Conservation (phyloP, 768 basidiomycete species). For the Tylopilus felleus region DNA sequence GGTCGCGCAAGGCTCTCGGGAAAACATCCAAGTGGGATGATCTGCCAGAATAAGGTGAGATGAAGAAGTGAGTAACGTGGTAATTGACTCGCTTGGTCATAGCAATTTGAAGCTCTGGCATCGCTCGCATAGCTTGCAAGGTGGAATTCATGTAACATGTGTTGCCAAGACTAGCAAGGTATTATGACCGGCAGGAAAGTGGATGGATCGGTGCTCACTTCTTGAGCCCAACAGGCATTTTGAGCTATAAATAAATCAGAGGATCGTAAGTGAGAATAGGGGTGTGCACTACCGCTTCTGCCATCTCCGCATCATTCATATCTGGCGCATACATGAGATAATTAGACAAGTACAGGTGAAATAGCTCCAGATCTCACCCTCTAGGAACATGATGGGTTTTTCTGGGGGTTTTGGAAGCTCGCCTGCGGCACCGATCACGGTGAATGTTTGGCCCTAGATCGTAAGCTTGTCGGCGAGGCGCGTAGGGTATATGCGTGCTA, state of each 20-base stretch:
- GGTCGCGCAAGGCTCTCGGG: constrained; percentile 54
- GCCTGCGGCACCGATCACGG: constrained; percentile 91
- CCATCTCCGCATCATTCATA: constrained; percentile 80
- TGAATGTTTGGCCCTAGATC: constrained; percentile 78
- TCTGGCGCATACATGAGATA: constrained; percentile 43
- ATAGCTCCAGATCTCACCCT: constrained; percentile 48
- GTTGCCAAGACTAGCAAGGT: constrained; percentile 64
- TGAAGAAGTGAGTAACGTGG: background rate
- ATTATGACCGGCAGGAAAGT: background rate
- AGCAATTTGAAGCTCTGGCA: constrained; percentile 83
- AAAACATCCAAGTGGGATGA: constrained; percentile 42
- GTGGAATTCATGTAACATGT: constrained; percentile 99
- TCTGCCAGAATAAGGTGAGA: constrained; percentile 10
- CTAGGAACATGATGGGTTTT: constrained; percentile 76
- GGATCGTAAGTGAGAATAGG: background rate
- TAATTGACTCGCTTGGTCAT: constrained; percentile 49
- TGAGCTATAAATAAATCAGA: constrained; percentile 45
- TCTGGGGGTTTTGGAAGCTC: constrained; percentile 87
- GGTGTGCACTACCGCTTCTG: constrained; percentile 60
- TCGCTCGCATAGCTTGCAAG: constrained; percentile 87
- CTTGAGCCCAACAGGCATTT: constrained; percentile 74
- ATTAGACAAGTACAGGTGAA: constrained; percentile 5
- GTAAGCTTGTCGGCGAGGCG: constrained; percentile 4
- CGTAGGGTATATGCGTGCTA: background rate
- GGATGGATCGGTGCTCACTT: constrained; percentile 46